phyloP scores from a whole-genome alignment of 1,284 basidiomycete genomes.

The Boletus semigastroideus region DNA sequence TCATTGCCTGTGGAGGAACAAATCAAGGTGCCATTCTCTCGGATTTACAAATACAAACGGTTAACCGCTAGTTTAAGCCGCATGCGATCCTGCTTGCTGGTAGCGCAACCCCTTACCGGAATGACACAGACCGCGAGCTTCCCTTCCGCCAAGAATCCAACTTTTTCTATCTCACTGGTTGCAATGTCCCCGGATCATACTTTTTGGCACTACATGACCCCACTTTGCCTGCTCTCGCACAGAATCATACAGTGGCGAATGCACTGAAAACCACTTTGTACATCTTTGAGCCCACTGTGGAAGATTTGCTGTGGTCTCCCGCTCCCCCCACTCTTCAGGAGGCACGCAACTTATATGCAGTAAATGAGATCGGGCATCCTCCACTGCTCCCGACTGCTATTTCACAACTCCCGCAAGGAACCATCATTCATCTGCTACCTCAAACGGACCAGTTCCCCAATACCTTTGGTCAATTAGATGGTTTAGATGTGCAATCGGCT shows the following conservation, averaged over 20 bases:
- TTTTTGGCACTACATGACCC: conserved; percentile 60
- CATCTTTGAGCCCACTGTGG: conserved; percentile 69
- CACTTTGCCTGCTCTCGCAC: conserved; percentile 19
- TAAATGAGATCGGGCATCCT: conserved; percentile 54
- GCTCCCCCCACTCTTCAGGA: conserved; percentile 73
- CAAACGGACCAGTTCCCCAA: conserved; percentile 55
- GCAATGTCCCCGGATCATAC: conserved; percentile 67
- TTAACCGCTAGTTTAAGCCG: conserved; percentile 36
- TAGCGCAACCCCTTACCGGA: conserved; percentile 60
- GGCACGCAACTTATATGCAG: conserved; percentile 56
- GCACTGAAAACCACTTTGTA: conserved; percentile 57
- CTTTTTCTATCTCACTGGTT: conserved; percentile 86
- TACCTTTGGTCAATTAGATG: conserved; percentile 32
- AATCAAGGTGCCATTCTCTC: conserved; percentile 44
- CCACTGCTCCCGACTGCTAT: conserved; percentile 51
- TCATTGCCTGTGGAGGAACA: conserved; percentile 48
- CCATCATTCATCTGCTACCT: conserved; percentile 65
- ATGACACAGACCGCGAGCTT: conserved; percentile 89
- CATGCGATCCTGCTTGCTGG: conserved; percentile 66
- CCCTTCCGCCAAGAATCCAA: conserved; percentile 81
- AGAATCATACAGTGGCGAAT: neutral
- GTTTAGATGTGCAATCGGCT: conserved; percentile 42
- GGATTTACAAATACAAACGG: neutral
- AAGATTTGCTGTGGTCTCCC: conserved; percentile 83
- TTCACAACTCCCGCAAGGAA: conserved; percentile 54